Percentiles rank a stretch among this genome's conserved stretches.
phyloP scores from a whole-genome alignment of 225 moss, liverwort and hornwort species.

The Marchantia polymorpha region DNA sequence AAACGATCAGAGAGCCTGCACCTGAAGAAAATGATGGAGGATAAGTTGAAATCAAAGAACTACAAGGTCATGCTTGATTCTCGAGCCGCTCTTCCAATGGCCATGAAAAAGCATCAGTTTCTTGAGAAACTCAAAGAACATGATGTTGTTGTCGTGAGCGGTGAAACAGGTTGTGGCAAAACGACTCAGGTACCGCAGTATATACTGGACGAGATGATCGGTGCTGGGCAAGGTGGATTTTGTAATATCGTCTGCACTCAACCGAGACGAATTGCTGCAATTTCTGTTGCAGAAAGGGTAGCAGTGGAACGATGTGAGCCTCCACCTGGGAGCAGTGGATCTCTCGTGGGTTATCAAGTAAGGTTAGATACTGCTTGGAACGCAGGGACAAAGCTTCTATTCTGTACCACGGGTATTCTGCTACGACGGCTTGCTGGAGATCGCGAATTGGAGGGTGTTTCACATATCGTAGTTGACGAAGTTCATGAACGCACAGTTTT shows the following conservation, averaged over 20 bases:
- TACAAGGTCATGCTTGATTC: slow-evolving; percentile 75
- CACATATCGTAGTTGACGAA: slow-evolving; percentile 96
- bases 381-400: slow-evolving; percentile 84
- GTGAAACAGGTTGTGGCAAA: slow-evolving; percentile 99
- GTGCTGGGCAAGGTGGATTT: slow-evolving; percentile 68
- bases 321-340: slow-evolving; percentile 79
- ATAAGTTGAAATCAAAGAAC: slow-evolving; percentile 45
- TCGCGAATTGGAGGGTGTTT: slow-evolving; percentile 75
- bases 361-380: slow-evolving; percentile 97
- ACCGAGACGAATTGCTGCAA: slow-evolving; percentile 97
- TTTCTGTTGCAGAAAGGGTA: slow-evolving; percentile 97
- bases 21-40: slow-evolving; percentile 55
- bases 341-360: slow-evolving; percentile 98
- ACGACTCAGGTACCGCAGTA: slow-evolving; percentile 99
- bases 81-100: slow-evolving; percentile 80
- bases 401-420: slow-evolving; percentile 96
- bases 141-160: slow-evolving; percentile 91
- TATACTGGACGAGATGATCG: slow-evolving; percentile 94
- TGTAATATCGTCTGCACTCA: slow-evolving; percentile 99
- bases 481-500: slow-evolving; percentile 97
- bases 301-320: slow-evolving; percentile 95
- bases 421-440: slow-evolving; percentile 91
- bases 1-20: slow-evolving; percentile 64
- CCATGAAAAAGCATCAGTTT: slow-evolving; percentile 63
- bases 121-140: slow-evolving; percentile 64